Percentiles rank a stretch among this genome's conserved stretches.
phyloP scores from a whole-genome alignment of 73 alveolate species.

The Stentor coeruleus region DNA sequence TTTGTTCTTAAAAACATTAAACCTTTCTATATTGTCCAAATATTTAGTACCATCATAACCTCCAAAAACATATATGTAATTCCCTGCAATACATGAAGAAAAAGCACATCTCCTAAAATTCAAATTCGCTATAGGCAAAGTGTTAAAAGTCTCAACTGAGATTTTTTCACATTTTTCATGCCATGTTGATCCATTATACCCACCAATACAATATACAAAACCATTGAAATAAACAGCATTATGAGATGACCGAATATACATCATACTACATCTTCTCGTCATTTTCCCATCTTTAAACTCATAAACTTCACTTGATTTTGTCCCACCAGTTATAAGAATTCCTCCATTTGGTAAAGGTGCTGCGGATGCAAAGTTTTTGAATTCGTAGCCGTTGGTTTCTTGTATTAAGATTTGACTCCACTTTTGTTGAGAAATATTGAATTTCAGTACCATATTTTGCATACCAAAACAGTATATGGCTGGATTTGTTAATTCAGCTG shows the following conservation, averaged over 20 bases:
- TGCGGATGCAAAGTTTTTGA: constrained; percentile 60
- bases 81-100: constrained; percentile 51
- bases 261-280: constrained; percentile 40
- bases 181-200: constrained; percentile 58
- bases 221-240: constrained; percentile 56
- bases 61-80: constrained; percentile 62
- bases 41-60: constrained; percentile 68
- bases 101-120: constrained; percentile 65
- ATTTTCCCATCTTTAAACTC: constrained; percentile 47
- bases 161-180: constrained; percentile 28
- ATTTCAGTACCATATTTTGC: constrained; percentile 45
- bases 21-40: constrained; percentile 63
- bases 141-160: constrained; percentile 7
- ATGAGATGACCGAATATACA: constrained; percentile 58
- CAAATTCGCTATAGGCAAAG: constrained; percentile 28
- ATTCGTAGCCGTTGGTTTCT: constrained; percentile 27
- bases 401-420: constrained; percentile 40
- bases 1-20: constrained; percentile 31
- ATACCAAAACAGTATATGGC: constrained; percentile 61
- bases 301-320: constrained; percentile 61
- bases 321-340: constrained; percentile 66
- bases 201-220: constrained; percentile 66
- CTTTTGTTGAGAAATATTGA: constrained; percentile 35
- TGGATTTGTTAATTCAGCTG: constrained; percentile 2
- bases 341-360: constrained; percentile 73